Conservation (phyloP, 2,329 filamentous ascomycete species). For the Metarhizium sp. region DNA sequence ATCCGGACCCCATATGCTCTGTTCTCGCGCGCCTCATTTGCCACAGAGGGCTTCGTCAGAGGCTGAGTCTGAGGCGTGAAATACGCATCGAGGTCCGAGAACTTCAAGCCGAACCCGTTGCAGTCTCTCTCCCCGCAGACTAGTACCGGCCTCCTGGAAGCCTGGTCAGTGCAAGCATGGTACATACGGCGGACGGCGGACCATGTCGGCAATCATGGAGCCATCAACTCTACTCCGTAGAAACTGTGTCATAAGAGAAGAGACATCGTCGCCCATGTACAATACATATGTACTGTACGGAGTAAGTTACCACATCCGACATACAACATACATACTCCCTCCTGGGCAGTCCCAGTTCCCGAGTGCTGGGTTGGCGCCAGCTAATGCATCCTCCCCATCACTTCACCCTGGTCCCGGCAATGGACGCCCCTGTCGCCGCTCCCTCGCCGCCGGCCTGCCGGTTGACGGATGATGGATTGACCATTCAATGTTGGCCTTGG, state of each 20-base stretch:
- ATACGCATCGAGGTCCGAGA: not conserved
- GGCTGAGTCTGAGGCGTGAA: not conserved
- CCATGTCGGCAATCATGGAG: not conserved
- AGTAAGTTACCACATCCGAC: not conserved
- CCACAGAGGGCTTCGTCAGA: not conserved
- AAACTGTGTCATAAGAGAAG: not conserved
- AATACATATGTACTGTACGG: not conserved
- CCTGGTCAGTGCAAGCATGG: not conserved
- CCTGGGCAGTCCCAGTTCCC: not conserved
- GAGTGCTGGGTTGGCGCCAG: slow-evolving; percentile 2
- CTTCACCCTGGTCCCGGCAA: slow-evolving; percentile 2
- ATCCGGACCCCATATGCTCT: not conserved
- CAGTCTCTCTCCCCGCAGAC: not conserved
- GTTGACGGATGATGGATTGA: not conserved
- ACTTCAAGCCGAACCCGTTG: not conserved
- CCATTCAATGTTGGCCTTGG: not conserved
- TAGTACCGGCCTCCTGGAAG: not conserved
- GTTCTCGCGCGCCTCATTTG: not conserved
- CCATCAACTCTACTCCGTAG: not conserved
- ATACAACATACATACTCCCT: not conserved
- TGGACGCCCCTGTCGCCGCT: not conserved
- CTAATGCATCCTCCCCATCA: not conserved
- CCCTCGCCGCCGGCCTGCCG: not conserved
- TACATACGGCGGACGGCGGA: not conserved
- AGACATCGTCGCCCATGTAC: not conserved